Percentiles rank a stretch among this genome's conserved stretches.
phyloP scores from a whole-genome alignment of 306 rosid species.

The cucumber (Cucumis sativus) region DNA sequence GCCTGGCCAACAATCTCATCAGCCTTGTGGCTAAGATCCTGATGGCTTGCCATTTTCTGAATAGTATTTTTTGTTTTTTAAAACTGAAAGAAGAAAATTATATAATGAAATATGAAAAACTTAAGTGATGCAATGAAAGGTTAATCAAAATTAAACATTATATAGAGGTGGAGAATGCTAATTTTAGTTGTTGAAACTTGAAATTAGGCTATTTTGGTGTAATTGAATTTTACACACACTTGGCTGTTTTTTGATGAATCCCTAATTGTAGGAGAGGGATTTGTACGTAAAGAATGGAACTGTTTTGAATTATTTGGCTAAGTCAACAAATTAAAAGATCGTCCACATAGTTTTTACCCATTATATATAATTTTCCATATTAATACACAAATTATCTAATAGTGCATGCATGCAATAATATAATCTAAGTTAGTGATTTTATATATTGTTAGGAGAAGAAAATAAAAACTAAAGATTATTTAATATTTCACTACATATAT shows the following conservation, averaged over 20 bases:
- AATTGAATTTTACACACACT: no score
- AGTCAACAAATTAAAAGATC: not conserved
- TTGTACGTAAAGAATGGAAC: not conserved
- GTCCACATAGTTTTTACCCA: no score
- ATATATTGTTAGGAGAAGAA: no score
- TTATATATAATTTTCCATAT: no score
- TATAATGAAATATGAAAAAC: no score
- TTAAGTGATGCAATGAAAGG: not conserved
- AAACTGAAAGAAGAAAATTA: not conserved
- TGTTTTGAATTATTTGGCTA: not conserved
- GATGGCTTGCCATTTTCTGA: conserved; percentile 30
- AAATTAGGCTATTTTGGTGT: not conserved
- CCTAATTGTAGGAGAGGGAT: not conserved
- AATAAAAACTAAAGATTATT: no score
- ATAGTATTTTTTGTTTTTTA: not conserved
- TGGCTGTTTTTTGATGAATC: not conserved
- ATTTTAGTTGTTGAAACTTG: not conserved
- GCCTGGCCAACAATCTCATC: conserved; percentile 21
- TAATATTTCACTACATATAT: no score
- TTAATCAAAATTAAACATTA: not conserved
- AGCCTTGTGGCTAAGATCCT: conserved; percentile 4
- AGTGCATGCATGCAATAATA: no score
- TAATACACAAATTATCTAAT: no score
- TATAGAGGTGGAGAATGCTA: not conserved
- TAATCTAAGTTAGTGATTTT: no score